These are phyloP conservation scores for Trichophyton mentagrophytes DNA, from an alignment of 2,329 filamentous ascomycete genomes.

Conservation along the genomic window DNA sequence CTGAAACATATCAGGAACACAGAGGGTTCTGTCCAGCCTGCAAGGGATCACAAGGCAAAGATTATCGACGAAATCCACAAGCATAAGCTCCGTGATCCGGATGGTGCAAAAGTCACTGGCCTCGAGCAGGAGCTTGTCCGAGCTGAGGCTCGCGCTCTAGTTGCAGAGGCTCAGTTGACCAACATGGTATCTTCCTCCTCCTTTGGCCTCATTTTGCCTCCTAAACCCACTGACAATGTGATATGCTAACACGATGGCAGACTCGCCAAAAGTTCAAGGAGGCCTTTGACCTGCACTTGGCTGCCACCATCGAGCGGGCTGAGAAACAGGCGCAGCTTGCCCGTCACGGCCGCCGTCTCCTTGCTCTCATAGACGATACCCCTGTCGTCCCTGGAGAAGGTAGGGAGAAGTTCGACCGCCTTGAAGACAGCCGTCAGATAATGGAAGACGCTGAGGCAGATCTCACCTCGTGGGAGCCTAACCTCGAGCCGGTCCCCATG, in stretches of 20 bases:
- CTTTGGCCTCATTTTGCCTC: too few species aligned
- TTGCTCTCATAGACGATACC: conserved; percentile 77
- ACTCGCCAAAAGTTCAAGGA: conserved; percentile 95
- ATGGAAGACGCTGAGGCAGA: conserved; percentile 88
- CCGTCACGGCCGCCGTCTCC: conserved; percentile 71
- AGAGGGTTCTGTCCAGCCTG: conserved; percentile 88
- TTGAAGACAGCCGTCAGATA: conserved; percentile 61
- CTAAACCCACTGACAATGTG: not conserved
- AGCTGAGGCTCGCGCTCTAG: conserved; percentile 88
- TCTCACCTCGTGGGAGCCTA: conserved; percentile 58
- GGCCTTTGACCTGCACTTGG: conserved; percentile 77
- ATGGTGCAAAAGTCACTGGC: conserved; percentile 64
- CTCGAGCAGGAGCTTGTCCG: conserved; percentile 94
- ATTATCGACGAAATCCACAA: conserved; percentile 84
- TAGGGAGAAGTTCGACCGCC: conserved; percentile 54
- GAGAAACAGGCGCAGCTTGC: conserved; percentile 96
- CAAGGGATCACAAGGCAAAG: conserved; percentile 73
- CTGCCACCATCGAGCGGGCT: conserved; percentile 83
- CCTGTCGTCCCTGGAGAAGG: conserved; percentile 78
- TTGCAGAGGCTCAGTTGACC: conserved; percentile 90
- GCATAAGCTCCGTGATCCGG: conserved; percentile 83
- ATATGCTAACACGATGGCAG: conserved; percentile 33
- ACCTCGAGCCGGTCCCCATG: conserved; percentile 39
- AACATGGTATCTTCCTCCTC: conserved; percentile 58
- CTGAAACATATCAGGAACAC: conserved; percentile 93